These are phyloP conservation scores for Pseudogymnoascus pannorum DNA, from an alignment of 2,329 filamentous ascomycete genomes.

Conservation along the genomic window DNA sequence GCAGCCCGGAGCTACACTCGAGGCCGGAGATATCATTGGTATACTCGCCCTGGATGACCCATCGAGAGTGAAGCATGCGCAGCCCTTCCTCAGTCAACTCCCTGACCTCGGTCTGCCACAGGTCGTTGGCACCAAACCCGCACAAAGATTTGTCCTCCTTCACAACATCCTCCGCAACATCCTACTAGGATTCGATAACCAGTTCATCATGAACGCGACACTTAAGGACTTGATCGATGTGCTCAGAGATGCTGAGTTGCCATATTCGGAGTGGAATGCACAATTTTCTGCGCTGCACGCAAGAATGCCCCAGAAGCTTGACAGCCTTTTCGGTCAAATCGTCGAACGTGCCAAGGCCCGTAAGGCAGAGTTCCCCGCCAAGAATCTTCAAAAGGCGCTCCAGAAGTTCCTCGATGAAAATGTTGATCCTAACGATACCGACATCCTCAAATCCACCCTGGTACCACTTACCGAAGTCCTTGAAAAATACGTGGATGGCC, in stretches of 20 bases:
- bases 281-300: constrained; percentile 96
- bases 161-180: constrained; percentile 79
- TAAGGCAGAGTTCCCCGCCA: constrained; percentile 83
- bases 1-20: constrained; percentile 94
- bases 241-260: constrained; percentile 79
- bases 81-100: constrained; percentile 86
- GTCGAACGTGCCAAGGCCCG: constrained; percentile 76
- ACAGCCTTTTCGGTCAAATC: constrained; percentile 71
- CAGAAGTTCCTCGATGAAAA: constrained; percentile 85
- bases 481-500: constrained; percentile 72
- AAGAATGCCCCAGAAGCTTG: constrained; percentile 92
- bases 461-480: constrained; percentile 72
- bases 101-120: constrained; percentile 81
- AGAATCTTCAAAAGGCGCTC: constrained; percentile 76
- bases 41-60: constrained; percentile 94
- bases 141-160: constrained; percentile 76
- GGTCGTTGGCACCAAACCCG: constrained; percentile 82
- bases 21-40: constrained; percentile 97
- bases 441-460: constrained; percentile 64
- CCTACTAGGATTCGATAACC: constrained; percentile 90
- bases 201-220: constrained; percentile 84
- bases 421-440: constrained; percentile 63
- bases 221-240: constrained; percentile 87
- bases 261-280: constrained; percentile 93
- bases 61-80: constrained; percentile 90